Conservation (phyloP, 78 protist species). For the Guillardia theta region DNA sequence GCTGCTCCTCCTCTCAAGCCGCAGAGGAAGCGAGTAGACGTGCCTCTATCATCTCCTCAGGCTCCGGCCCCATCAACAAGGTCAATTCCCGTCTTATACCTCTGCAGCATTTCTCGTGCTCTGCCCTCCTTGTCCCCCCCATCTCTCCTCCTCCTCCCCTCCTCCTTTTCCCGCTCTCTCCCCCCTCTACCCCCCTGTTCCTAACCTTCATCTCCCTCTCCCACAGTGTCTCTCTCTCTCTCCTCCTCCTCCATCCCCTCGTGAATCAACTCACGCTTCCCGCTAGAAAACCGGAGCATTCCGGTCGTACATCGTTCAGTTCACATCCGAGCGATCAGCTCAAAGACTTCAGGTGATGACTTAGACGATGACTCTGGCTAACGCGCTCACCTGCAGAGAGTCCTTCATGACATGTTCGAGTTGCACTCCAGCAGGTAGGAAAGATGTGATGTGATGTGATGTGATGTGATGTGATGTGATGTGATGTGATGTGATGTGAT, state of each 20-base stretch:
- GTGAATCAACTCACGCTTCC: too few species aligned
- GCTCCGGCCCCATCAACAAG: too few species aligned
- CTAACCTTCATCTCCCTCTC: neutral
- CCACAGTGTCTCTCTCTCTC: neutral
- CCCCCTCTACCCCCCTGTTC: neutral
- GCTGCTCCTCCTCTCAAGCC: too few species aligned
- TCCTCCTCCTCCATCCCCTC: neutral
- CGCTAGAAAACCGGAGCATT: neutral
- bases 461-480: neutral
- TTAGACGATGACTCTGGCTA: too few species aligned
- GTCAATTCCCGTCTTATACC: too few species aligned
- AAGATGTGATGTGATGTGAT: neutral
- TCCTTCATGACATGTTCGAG: neutral
- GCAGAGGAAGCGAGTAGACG: too few species aligned
- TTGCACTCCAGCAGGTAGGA: neutral
- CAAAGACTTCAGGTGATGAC: neutral
- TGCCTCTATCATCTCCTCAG: too few species aligned
- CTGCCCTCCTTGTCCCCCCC: too few species aligned
- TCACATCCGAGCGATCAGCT: neutral
- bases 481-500: neutral
- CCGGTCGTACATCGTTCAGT: neutral
- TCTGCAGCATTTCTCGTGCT: too few species aligned
- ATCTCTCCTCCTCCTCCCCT: neutral
- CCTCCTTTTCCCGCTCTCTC: neutral
- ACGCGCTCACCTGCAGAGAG: neutral